Base-by-base conservation (phyloP, 2,329 filamentous ascomycete species). In the Xylaria sp. region DNA sequence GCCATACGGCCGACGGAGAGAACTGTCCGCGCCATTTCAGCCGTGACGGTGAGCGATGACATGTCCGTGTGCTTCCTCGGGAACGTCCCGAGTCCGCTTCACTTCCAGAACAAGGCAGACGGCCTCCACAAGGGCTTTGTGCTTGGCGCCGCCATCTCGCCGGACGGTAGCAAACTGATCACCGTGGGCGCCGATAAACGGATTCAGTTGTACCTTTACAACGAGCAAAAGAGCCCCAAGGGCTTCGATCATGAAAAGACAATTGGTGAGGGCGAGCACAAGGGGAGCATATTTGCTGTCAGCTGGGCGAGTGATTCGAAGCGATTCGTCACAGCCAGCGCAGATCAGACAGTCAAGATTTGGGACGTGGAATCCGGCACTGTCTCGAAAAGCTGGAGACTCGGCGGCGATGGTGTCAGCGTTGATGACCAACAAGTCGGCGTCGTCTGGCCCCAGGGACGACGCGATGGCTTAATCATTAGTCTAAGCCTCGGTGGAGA, bases 151-250 rank as follows among this genome's bases (percentile, higher is more conserved):
- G 92, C 90, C 1, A 99, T 98, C 81, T 95, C 93, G 34, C 95
- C 95, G 0, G 94, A 98, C 78, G 96, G 96, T 56, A 89, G 85
- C 50, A 84, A 85, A 46, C 84, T 99, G 70, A 92, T 96, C 41
- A 97, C 92, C 62, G 95, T 98, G 1, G 95, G 96, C 46, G 94
- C 92, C n/a, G 96, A 99, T 81, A 91, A 91, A 79, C 90, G 89
- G 78, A 97, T 99, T 73, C 97, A 96, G 85, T 84, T 99, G 10
- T 99, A 98, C 79, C 94, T 55, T 1, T 72, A 52, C 41, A 67
- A 99, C 79, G 96, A 95, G 8, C 37, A 52, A 39, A 71, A 71
- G 25, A 69, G 5, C 12, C 69, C 69, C 71, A 97, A 97, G 86
- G 97, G 94, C 18, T 96, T 96, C 37, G 94, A 97, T 78, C 87